Evolutionary conservation across 225 moss, liverwort and hornwort species (phyloP).

Genomic region (Polytrichum commune): DNA sequence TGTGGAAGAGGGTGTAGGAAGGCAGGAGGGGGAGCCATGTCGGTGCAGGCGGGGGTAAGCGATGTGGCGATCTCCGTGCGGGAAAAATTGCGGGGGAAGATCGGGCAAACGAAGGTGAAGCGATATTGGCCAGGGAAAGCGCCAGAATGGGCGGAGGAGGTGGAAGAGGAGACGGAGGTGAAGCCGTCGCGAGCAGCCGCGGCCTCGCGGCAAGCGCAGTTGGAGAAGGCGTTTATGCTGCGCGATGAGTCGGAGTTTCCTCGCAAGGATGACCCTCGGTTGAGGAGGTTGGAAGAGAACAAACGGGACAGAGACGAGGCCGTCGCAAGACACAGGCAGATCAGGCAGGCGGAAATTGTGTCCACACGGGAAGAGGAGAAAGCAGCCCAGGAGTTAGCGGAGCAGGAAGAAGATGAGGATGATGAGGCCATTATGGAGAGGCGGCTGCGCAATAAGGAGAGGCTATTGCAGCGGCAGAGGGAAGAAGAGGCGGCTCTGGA

Average conservation of each 20-base stretch:
- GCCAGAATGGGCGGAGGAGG: conserved; percentile 95
- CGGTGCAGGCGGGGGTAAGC: conserved; percentile 96
- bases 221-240: conserved; percentile 69
- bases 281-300: conserved; percentile 87
- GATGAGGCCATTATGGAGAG: conserved; percentile 97
- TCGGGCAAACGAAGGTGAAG: conserved; percentile 93
- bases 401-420: conserved; percentile 92
- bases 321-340: conserved; percentile 81
- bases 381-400: conserved; percentile 85
- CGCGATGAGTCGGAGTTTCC: conserved; percentile 65
- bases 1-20: not conserved
- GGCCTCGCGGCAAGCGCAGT: conserved; percentile 52
- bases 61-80: conserved; percentile 95
- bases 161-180: conserved; percentile 80
- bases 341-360: conserved; percentile 93
- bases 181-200: conserved; percentile 53
- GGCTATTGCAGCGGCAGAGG: conserved; percentile 69
- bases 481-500: conserved; percentile 87
- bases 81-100: conserved; percentile 95
- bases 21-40: conserved; percentile 43
- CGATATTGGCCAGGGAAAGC: conserved; percentile 99
- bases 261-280: conserved; percentile 72
- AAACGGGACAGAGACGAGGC: conserved; percentile 88
- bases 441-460: conserved; percentile 78
- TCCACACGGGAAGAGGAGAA: conserved; percentile 92